Evolutionary conservation across 305 asterid species (phyloP).

Genomic region (Fraxinus xanthoxyloides): DNA sequence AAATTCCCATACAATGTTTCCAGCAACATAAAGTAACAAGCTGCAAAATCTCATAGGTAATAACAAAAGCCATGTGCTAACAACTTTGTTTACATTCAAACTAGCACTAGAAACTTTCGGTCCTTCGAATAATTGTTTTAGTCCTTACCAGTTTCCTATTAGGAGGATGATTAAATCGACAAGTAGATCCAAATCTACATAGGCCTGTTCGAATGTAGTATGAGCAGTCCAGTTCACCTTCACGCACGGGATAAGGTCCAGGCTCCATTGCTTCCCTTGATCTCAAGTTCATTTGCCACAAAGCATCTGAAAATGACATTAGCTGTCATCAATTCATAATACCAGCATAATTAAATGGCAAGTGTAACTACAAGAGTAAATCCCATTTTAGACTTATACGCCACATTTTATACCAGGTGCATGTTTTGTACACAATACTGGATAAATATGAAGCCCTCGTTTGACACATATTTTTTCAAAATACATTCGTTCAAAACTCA

Average conservation of each 20-base stretch:
- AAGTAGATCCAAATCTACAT: conserved; percentile 90
- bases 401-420: neutral
- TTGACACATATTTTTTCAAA: too few species aligned
- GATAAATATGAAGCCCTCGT: neutral
- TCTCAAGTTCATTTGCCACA: conserved; percentile 78
- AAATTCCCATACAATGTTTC: neutral
- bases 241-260: conserved; percentile 84
- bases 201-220: conserved; percentile 94
- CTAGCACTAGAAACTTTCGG: neutral
- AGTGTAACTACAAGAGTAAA: neutral
- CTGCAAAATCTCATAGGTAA: neutral
- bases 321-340: conserved; percentile 21
- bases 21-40: neutral
- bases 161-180: conserved; percentile 95
- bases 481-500: too few species aligned
- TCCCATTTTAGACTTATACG: neutral
- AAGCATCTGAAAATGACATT: conserved; percentile 50
- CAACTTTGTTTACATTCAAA: neutral
- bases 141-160: conserved; percentile 76
- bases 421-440: neutral
- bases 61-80: neutral
- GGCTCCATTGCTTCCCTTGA: conserved; percentile 73
- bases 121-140: neutral
- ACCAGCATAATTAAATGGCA: conserved; percentile 10
- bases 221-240: conserved; percentile 94